Percentiles rank a stretch among this genome's conserved stretches.
Evolutionary conservation across 2,329 filamentous ascomycete genomes (phyloP).

Genomic region (Aspergillus proliferans): DNA sequence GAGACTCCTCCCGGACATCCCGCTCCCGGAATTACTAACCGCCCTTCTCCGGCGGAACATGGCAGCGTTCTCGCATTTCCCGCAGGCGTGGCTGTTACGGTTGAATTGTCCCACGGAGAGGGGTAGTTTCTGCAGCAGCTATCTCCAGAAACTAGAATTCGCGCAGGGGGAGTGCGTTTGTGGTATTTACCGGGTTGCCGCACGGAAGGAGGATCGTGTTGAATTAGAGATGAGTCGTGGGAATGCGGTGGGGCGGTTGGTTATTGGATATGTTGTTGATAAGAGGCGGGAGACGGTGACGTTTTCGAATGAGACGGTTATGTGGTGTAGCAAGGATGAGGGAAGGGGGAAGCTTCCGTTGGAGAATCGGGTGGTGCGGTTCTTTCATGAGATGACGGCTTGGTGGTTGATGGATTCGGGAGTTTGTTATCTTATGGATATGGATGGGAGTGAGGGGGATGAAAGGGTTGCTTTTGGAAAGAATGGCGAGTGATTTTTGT

Average conservation of each 20-base stretch:
- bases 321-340: conserved; percentile 22
- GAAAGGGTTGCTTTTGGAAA: neutral
- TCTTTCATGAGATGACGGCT: conserved; percentile 27
- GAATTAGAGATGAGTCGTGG: conserved; percentile 26
- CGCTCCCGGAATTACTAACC: conserved; percentile 18
- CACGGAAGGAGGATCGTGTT: conserved; percentile 18
- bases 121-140: conserved; percentile 18
- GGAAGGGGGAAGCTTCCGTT: conserved; percentile 19
- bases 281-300: conserved; percentile 12
- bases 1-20: conserved; percentile 11
- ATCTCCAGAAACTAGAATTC: conserved; percentile 24
- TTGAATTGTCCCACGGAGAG: conserved; percentile 13
- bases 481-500: neutral
- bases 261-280: conserved; percentile 13
- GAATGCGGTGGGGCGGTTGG: conserved; percentile 17
- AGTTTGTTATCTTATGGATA: conserved; percentile 21
- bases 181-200: conserved; percentile 24
- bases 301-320: conserved; percentile 24
- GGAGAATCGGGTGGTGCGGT: conserved; percentile 22
- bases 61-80: conserved; percentile 25
- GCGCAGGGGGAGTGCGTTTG: conserved; percentile 26
- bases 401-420: conserved; percentile 35
- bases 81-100: conserved; percentile 24
- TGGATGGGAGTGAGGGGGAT: conserved; percentile 6
- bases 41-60: conserved; percentile 29